Base-by-base conservation (phyloP, 2,329 filamentous ascomycete genomes). In the Escovopsis sp. region DNA sequence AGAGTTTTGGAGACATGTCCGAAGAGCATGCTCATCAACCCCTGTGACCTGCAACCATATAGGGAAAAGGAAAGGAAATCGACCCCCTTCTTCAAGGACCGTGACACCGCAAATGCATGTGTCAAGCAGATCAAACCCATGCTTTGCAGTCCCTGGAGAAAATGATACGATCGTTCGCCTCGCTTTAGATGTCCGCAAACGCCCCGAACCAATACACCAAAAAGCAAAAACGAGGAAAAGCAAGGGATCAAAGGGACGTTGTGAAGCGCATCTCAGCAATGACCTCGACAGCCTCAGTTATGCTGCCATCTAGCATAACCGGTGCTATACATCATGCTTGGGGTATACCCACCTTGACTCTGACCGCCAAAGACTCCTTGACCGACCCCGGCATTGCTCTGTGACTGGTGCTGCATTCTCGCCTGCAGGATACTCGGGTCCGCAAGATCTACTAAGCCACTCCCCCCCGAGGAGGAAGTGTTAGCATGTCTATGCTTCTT, bases 401-500 rank as follows among this genome's bases (percentile, higher is more conserved):
- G 80, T 57, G 79, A 74, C 70, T 82, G 78, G 71, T 91, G 85
- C 68, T 93, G 88, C 75, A 94, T 83, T 76, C 88, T 85, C 67
- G 86, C 86, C 74, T 94, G 88, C 75, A 96, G 80, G 77, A 95
- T 95, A 77, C 86, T 94, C 76, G 89, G 89, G 86, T 96, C 88
- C 75, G 85, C 86, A 88, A 94, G 86, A 93, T 96, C 88, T 73
- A 93, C 88, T 89, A 95, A 80, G 74, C 85, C 88, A 85, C 86
- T 85, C 79, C 87, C 88, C 74, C 84, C 84, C 80, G 87, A 94
- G 80, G 89, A 96, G 85, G 88, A 94, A 89, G 89, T 95, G 86
- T 95, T 94, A 91, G 87, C 89, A 82, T 95, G 88, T 81, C 88
- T 93, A 77, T 95, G 89, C 86, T 95, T 95, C 80, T 94, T 95